Evolutionary conservation across 805 yeast genomes (phyloP), one percentile per base, ranked within the genome.

Genomic region (Spencermartinsiella europaea): DNA sequence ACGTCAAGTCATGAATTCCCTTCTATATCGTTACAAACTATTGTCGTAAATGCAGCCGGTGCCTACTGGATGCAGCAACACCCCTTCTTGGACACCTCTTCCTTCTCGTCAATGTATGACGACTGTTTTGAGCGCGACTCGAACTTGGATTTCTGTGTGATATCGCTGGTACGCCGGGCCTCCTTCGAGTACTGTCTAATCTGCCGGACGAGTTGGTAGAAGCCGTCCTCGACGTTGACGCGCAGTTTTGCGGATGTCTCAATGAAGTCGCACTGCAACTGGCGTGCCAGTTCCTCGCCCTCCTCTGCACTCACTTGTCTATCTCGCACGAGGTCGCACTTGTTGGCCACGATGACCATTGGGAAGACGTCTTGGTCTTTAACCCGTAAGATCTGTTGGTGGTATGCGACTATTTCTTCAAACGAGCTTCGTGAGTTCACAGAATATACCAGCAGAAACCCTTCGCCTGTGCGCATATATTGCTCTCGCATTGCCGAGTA

Each of bases 381-480:
- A 40, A 85, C 91, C 45, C 95, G 72, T 52, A 78, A 74, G 48
- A 87, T 81, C 63, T 82, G 93, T 56, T 84, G 89, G 64, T 82
- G 78, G 62, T 89, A 90, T 37, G 81, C 76, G 59, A 79, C 74
- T 59, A 90, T 75, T 65, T 89, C 96, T 58, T 90, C 96, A 65
- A 87, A 85, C 7, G 95, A 81, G 56, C 81, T 79, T 51, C 85
- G 74, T 50, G 89, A 85, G 44, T 88, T 87, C 52, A 90, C 85
- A 19, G 90, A 79, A 63, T 89, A 90, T 12, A 89, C 97, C 43
- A 90, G 71, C 47, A 90, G 69, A 59, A 90, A 90, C 14, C 97
- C 98, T 66, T 90, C 96, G 38, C 97, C 97, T 1, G 95, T 87
- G 51, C 95, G 78, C 95, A 90, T 90, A 67, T 90, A 90, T 65